Evolutionary conservation across 352 stramenopile genomes (phyloP).

Genomic region (Pythium myriotylum): DNA sequence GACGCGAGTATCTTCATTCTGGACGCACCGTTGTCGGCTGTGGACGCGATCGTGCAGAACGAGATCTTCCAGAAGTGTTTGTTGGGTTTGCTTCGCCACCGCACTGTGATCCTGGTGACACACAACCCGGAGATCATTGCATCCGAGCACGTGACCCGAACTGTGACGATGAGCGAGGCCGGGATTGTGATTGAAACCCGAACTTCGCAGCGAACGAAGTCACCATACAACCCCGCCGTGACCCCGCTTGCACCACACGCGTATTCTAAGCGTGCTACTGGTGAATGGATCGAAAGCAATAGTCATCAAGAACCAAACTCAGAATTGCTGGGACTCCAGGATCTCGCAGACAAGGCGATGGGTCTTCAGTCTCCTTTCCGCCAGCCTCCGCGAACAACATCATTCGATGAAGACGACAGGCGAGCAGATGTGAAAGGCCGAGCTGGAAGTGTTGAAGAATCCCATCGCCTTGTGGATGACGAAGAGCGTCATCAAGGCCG

Average conservation of each 20-base stretch:
- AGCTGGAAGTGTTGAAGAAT: background rate
- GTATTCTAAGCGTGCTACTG: background rate
- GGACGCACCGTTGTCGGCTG: slow-evolving; percentile 87
- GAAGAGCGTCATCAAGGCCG: slow-evolving; percentile 29
- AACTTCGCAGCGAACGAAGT: slow-evolving; percentile 53
- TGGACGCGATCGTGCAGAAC: slow-evolving; percentile 91
- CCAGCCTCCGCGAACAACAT: background rate
- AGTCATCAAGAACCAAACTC: background rate
- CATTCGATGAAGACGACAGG: too few species aligned
- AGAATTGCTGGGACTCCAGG: slow-evolving; percentile 1
- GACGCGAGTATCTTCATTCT: slow-evolving; percentile 73
- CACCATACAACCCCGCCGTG: slow-evolving; percentile 46
- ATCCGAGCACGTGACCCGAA: background rate
- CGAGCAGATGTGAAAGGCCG: too few species aligned
- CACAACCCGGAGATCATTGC: slow-evolving; percentile 18
- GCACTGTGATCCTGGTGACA: slow-evolving; percentile 19
- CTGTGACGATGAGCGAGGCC: background rate
- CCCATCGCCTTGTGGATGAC: slow-evolving; percentile 19
- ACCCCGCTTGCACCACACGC: background rate
- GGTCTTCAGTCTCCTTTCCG: background rate
- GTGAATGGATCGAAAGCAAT: slow-evolving; percentile 28
- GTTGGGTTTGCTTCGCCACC: slow-evolving; percentile 10
- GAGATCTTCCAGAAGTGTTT: slow-evolving; percentile 66
- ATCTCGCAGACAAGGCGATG: background rate
- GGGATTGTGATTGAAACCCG: slow-evolving; percentile 36